Conservation (phyloP, 306 rosid species). For the Benincasa hispida region DNA sequence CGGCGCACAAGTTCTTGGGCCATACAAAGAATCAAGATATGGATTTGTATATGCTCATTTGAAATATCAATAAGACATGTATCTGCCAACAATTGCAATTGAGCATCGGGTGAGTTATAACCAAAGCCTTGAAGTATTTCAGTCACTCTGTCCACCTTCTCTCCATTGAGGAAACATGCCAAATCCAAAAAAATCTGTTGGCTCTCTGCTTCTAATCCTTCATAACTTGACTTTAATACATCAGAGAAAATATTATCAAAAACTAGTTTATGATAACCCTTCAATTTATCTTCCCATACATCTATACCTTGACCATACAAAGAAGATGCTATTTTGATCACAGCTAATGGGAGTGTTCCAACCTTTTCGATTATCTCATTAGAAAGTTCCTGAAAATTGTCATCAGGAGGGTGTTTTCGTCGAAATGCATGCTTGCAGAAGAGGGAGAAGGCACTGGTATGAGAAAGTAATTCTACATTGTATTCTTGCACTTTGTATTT, state of each 20-base stretch:
- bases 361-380: background rate
- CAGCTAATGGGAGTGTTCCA: background rate
- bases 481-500: background rate
- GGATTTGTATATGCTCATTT: background rate
- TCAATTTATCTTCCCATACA: background rate
- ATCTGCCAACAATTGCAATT: background rate
- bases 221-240: background rate
- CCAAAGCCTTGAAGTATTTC: background rate
- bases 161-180: background rate
- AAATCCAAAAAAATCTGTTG: background rate
- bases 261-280: background rate
- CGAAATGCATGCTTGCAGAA: background rate
- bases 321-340: background rate
- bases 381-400: background rate
- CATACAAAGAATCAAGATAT: background rate
- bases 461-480: background rate
- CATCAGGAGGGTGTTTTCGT: background rate
- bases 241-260: background rate
- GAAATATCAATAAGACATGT: background rate
- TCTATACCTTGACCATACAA: background rate
- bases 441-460: background rate
- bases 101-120: background rate
- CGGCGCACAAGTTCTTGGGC: background rate
- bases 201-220: background rate
- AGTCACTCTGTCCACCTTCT: background rate